These are phyloP conservation scores for Cordyceps militaris DNA, from an alignment of 2,329 filamentous ascomycete species.

Conservation along the genomic window DNA sequence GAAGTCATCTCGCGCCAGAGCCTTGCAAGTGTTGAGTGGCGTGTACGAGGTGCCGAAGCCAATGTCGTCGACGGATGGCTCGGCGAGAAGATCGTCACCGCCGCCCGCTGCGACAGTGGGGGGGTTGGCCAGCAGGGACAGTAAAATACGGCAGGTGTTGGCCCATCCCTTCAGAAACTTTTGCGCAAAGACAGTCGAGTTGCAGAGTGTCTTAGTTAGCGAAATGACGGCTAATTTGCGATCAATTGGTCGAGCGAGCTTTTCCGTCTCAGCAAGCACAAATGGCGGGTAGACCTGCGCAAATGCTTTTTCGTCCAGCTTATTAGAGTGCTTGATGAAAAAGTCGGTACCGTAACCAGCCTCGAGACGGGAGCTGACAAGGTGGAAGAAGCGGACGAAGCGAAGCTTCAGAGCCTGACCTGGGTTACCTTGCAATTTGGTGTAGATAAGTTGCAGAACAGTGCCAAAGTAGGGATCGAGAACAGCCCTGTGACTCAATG, in stretches of 20 bases:
- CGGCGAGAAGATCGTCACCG: constrained; percentile 70
- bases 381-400: constrained; percentile 91
- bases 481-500: constrained; percentile 37
- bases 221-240: constrained; percentile 91
- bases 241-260: constrained; percentile 78
- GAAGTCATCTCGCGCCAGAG: constrained; percentile 69
- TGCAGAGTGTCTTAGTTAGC: constrained; percentile 83
- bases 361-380: constrained; percentile 71
- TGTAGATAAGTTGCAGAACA: constrained; percentile 77
- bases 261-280: constrained; percentile 82
- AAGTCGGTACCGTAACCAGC: constrained; percentile 86
- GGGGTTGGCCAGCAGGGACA: constrained; percentile 84
- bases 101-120: constrained; percentile 58
- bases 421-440: constrained; percentile 58
- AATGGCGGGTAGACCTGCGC: constrained; percentile 78
- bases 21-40: constrained; percentile 82
- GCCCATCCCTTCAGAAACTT: constrained; percentile 86
- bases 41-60: constrained; percentile 94
- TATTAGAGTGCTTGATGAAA: constrained; percentile 78
- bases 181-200: constrained; percentile 75
- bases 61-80: constrained; percentile 90
- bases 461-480: constrained; percentile 72
- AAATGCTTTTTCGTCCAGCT: constrained; percentile 73
- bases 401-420: constrained; percentile 77
- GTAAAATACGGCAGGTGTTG: constrained; percentile 79